Conservation (phyloP, 2,329 filamentous ascomycete genomes). For the Diplodia mutila region DNA sequence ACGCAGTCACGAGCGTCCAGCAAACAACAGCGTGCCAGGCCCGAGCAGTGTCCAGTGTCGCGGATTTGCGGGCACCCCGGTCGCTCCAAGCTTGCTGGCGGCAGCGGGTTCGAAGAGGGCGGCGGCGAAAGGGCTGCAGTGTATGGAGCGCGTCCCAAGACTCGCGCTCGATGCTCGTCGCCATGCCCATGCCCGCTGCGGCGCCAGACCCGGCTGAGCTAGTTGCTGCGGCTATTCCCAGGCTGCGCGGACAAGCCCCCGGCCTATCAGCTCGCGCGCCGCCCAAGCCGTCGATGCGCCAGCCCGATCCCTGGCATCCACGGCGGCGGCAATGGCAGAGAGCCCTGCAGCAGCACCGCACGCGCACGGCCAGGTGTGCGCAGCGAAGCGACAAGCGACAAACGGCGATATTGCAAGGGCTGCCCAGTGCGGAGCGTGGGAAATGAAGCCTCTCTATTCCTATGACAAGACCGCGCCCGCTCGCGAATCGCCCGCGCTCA, state of each 20-base stretch:
- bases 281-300: neutral
- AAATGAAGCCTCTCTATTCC: no score
- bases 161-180: neutral
- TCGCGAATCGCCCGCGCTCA: constrained; percentile 1
- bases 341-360: constrained; percentile 4
- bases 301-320: constrained; percentile 1
- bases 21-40: constrained; percentile 13
- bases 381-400: neutral
- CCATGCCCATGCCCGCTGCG: no score
- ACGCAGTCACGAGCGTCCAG: constrained; percentile 15
- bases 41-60: neutral
- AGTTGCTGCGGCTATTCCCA: neutral
- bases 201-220: neutral
- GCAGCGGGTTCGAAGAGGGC: neutral
- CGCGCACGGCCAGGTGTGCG: neutral
- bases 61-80: neutral
- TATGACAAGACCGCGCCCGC: no score
- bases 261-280: neutral
- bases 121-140: neutral
- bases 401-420: neutral
- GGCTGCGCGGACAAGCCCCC: neutral
- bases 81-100: neutral
- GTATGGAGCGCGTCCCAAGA: neutral
- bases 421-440: neutral
- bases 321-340: constrained; percentile 2